Percentiles rank a stretch among this genome's conserved stretches.
phyloP scores from a whole-genome alignment of 2,329 filamentous ascomycete genomes.

The Aspergillus versicolor region DNA sequence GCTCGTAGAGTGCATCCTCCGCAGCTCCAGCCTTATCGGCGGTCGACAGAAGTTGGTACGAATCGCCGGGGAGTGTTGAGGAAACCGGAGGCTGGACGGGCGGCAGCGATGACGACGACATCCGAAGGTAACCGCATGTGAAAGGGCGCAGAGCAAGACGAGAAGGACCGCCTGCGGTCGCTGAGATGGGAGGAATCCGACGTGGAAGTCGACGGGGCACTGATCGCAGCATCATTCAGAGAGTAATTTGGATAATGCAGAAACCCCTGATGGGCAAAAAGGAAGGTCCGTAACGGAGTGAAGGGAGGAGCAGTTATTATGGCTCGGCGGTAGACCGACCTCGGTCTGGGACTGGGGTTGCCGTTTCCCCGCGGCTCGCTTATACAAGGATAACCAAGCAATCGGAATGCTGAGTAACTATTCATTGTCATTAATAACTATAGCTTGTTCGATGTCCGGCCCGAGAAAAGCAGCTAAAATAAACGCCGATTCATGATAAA shows the following conservation, averaged over 20 bases:
- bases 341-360: constrained; percentile 14
- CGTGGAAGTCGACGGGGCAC: constrained; percentile 37
- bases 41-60: constrained; percentile 82
- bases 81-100: constrained; percentile 63
- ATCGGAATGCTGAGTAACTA: neutral
- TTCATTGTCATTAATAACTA: neutral
- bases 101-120: constrained; percentile 53
- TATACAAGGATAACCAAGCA: neutral
- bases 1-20: constrained; percentile 81
- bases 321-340: constrained; percentile 10
- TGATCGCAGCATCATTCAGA: constrained; percentile 35
- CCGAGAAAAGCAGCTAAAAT: neutral
- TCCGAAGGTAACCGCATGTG: constrained; percentile 44
- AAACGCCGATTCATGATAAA: neutral
- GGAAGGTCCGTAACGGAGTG: neutral
- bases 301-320: neutral
- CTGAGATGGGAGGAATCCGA: constrained; percentile 23
- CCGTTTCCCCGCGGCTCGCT: constrained; percentile 16
- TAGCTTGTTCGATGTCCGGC: neutral
- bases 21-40: constrained; percentile 72
- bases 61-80: constrained; percentile 64
- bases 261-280: neutral
- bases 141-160: constrained; percentile 33
- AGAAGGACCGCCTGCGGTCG: constrained; percentile 22
- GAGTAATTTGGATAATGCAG: neutral